Evolutionary conservation across 108 stramenopile genomes (phyloP), one percentile per base, ranked within the genome.

Genomic region (Cyclotella choctawhatcheeana): DNA sequence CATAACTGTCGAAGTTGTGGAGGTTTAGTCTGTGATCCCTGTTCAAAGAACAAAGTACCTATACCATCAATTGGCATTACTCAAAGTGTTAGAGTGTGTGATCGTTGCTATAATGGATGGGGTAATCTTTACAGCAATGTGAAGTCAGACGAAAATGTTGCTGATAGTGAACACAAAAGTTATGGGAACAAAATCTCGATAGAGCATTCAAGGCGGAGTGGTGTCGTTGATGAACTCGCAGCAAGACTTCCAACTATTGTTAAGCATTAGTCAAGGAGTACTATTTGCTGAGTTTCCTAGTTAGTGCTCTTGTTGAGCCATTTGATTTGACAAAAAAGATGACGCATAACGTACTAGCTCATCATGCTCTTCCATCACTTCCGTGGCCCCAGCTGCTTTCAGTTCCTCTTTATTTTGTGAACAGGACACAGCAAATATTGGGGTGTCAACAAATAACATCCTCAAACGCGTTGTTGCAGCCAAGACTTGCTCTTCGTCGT

Each of bases 1-100:
- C 96, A 99, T 67, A 97, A 98, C 68, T 99, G 98, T 64, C 83
- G 97, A 5, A 82, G 88, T 25, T 99, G 98, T 71, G 98, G 98
- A 17, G 73, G 81, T 27, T 84, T 99, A 35, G 95, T 98, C 40
- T 99, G 98, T 73, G 93, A 89, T 71, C 94, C 95, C 18, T 99
- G 98, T 82, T 90, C 93, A 8, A 77, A 73, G 55, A 95, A 93
- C 61, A 86, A 89, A 31, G 77, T 85, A 3, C 88, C 97, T 0
- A 83, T 99, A 55, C 96, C 97, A 24, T 82, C 88, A 14, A 63
- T 96, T 48, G 98, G 98, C 21, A 83, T 99, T 0, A 82, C 85
- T 27, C 65, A 71, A 24, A 92, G 93, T 6, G 81, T 83, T 17
- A 86, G 98, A 44, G 94, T 98, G 2, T 99, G 98, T 67, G 98